Evolutionary conservation across 176 grass and related monocot species (phyloP).

Genomic region (Aegilops tauschii): DNA sequence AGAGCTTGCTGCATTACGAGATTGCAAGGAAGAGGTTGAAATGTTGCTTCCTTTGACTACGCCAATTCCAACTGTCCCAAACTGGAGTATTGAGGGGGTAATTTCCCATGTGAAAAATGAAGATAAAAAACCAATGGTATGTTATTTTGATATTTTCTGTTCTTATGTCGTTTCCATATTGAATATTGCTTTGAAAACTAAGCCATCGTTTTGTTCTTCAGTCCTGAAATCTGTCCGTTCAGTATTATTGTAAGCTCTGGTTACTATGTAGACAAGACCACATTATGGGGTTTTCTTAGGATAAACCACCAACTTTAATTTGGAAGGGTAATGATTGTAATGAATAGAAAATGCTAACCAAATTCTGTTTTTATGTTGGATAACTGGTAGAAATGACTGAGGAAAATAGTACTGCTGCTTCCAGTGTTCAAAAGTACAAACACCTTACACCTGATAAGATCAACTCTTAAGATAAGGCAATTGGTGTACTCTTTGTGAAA

Average conservation of each 20-base stretch:
- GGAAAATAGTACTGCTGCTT: constrained; percentile 4
- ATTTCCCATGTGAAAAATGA: constrained; percentile 37
- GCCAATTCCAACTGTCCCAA: constrained; percentile 25
- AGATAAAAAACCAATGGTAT: constrained; percentile 32
- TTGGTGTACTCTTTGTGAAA: neutral
- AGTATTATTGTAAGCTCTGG: neutral
- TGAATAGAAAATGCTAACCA: neutral
- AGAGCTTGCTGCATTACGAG: constrained; percentile 26
- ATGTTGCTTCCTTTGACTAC: constrained; percentile 42
- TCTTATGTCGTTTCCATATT: neutral
- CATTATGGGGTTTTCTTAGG: neutral
- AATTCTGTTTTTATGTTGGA: neutral
- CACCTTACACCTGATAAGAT: neutral
- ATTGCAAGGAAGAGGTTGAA: constrained; percentile 41
- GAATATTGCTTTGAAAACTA: neutral
- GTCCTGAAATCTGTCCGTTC: neutral
- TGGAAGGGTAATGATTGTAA: neutral
- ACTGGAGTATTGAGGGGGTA: constrained; percentile 45
- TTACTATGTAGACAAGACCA: neutral
- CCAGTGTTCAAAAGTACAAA: neutral
- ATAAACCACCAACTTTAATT: neutral
- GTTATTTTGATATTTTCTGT: neutral
- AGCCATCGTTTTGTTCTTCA: neutral
- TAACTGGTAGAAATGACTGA: neutral
- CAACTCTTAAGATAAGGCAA: neutral